phyloP scores from a whole-genome alignment of 2,329 filamentous ascomycete species.

The Paracoccidioides brasiliensis region DNA sequence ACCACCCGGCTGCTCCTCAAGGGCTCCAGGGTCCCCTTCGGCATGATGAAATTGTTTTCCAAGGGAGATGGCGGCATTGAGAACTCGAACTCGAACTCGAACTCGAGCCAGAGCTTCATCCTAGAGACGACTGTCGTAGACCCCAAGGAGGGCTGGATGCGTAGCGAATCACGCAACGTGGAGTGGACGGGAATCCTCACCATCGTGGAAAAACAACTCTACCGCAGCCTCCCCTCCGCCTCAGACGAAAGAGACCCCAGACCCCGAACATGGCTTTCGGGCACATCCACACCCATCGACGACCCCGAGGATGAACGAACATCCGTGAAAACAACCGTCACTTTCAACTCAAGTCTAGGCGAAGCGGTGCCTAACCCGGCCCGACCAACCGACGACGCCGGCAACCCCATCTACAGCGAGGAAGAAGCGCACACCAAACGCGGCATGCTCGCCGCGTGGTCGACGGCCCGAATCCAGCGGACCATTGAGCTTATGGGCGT shows the following conservation, averaged over 20 bases:
- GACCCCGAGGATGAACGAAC: constrained; percentile 35
- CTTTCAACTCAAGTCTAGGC: constrained; percentile 47
- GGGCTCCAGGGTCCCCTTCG: constrained; percentile 47
- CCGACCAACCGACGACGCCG: constrained; percentile 21
- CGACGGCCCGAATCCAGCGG: constrained; percentile 46
- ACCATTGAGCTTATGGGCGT: constrained; percentile 51
- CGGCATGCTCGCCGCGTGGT: constrained; percentile 47
- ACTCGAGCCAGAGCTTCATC: constrained; percentile 49
- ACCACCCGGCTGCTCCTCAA: constrained; percentile 51
- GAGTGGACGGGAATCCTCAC: constrained; percentile 54
- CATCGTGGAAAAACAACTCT: constrained; percentile 49
- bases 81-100: too few species aligned
- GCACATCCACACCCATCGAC: constrained; percentile 27
- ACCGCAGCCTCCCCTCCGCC: constrained; percentile 31
- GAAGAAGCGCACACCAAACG: constrained; percentile 42
- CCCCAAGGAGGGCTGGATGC: constrained; percentile 51
- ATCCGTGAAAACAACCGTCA: constrained; percentile 48
- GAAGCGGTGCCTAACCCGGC: constrained; percentile 38
- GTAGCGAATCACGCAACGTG: constrained; percentile 50
- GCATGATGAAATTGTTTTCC: constrained; percentile 48
- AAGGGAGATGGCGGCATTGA: constrained; percentile 45
- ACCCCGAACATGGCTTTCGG: constrained; percentile 6
- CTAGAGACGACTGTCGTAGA: constrained; percentile 51
- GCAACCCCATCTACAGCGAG: too few species aligned
- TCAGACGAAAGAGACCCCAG: constrained; percentile 12